phyloP scores from a whole-genome alignment of 768 basidiomycete species.

The Cystofilobasidium macerans region DNA sequence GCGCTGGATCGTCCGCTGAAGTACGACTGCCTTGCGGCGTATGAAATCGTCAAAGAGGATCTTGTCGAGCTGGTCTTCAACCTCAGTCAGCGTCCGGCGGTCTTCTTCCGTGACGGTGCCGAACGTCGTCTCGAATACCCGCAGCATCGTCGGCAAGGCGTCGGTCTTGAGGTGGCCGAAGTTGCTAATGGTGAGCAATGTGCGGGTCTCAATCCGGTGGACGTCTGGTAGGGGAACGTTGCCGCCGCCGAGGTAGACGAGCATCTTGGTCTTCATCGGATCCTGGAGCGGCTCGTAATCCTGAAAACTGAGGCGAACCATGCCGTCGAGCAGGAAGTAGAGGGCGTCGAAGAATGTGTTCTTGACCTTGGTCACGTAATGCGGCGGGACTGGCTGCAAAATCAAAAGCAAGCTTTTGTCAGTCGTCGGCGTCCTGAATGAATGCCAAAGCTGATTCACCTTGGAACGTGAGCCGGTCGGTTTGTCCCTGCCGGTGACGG shows the following conservation, averaged over 20 bases:
- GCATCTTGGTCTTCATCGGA: slow-evolving; percentile 27
- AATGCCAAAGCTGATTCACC: neutral
- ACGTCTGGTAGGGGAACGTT: slow-evolving; percentile 16
- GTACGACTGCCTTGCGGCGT: slow-evolving; percentile 62
- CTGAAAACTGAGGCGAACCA: slow-evolving; percentile 62
- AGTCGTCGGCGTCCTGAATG: too few relatives aligned
- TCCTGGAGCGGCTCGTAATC: slow-evolving; percentile 28
- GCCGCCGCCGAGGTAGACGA: slow-evolving; percentile 10
- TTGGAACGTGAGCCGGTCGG: neutral
- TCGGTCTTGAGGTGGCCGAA: slow-evolving; percentile 60
- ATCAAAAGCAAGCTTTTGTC: too few relatives aligned
- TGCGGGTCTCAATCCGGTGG: slow-evolving; percentile 50
- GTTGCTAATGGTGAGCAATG: slow-evolving; percentile 81
- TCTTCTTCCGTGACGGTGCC: slow-evolving; percentile 62
- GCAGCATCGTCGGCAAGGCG: slow-evolving; percentile 67
- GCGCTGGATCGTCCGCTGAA: slow-evolving; percentile 56
- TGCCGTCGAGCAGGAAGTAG: slow-evolving; percentile 75
- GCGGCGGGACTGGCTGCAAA: slow-evolving; percentile 43
- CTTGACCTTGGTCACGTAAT: slow-evolving; percentile 62
- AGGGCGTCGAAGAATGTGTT: slow-evolving; percentile 75
- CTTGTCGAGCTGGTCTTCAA: slow-evolving; percentile 72
- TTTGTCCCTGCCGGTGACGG: slow-evolving; percentile 58
- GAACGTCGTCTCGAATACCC: slow-evolving; percentile 65
- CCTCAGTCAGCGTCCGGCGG: slow-evolving; percentile 62
- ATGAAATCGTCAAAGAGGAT: slow-evolving; percentile 79